Evolutionary conservation across 1,139 yeast genomes (phyloP).

Genomic region (Yarrowia galli): DNA sequence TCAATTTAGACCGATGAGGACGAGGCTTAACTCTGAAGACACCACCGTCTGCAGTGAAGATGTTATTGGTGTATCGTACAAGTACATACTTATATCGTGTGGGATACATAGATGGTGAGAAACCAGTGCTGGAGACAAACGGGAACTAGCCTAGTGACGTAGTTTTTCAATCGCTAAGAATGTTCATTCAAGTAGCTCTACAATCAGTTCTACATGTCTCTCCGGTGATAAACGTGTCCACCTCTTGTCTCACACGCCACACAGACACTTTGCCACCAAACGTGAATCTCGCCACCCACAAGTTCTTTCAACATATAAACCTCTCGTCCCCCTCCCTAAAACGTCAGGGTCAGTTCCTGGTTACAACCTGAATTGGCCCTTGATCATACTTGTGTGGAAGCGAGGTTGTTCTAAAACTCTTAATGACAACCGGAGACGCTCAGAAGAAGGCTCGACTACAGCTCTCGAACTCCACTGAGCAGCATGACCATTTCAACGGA

Average conservation of each 20-base stretch:
- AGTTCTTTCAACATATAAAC: not conserved
- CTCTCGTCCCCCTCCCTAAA: not conserved
- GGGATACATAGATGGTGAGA: too few species aligned
- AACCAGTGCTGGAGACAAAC: too few species aligned
- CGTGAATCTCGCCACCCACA: not conserved
- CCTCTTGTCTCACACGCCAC: too few species aligned
- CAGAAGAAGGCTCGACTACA: not conserved
- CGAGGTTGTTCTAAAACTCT: constrained; percentile 20
- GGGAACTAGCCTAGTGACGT: too few species aligned
- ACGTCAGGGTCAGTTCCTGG: constrained; percentile 12
- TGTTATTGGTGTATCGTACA: not conserved
- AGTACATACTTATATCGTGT: not conserved
- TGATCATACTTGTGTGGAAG: constrained; percentile 27
- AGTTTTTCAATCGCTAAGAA: too few species aligned
- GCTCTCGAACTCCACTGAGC: constrained; percentile 6
- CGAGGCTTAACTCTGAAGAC: not conserved
- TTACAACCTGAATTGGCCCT: constrained; percentile 12
- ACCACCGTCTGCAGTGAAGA: too few species aligned
- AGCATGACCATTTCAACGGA: constrained; percentile 6
- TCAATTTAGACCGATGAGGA: not conserved
- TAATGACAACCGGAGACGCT: not conserved
- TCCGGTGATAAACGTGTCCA: too few species aligned
- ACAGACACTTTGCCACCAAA: not conserved
- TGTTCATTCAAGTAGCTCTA: too few species aligned
- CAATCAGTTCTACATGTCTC: too few species aligned